Base-by-base conservation (phyloP, 140 eudicot genomes). In the Erigeron philadelphicus region DNA sequence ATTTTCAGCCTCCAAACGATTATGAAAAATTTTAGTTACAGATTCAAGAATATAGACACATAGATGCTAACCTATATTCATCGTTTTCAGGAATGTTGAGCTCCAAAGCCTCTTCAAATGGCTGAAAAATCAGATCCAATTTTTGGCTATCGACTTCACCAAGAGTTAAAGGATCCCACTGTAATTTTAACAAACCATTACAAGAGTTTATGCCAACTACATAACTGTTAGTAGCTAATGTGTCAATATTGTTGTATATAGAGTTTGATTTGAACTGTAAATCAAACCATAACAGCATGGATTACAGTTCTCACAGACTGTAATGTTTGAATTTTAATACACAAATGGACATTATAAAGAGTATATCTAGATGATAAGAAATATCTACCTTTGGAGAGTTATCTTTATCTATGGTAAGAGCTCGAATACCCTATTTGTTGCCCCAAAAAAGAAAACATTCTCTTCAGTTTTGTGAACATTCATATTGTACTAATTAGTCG, bases 341-440 rank as follows among this genome's bases (percentile, higher is more conserved):
- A 57, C 21, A 21, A 57, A 9, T 2, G n/a, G 16, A 17, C 15
- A 38, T 62, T 69, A 5, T 71, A 48, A 67, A 2, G 61, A 11
- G 53, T 64, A 17, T 35, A 41, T 49, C n/a, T 55, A 13, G 38
- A 56, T 44, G 52, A 59, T 7, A 25, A 72, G 57, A 47, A 38
- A 25, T n/a, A 50, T 43, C n/a, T 81, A 87, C 99, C 87, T 89
- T 94, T 64, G 99, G 99, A 65, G 86, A 52, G 66, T 94, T 94
- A 59, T 89, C 95, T 82, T 94, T 94, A 86, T 94, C 95, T 4
- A 94, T 84, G 56, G 87, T 81, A 80, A 87, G 84, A 83, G 95
- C 96, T 74, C 96, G 84, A 19, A 89, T 86, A 64, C 98, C 98
- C 96, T 92, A 44, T 64, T 67, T 41, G 48, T 35, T 10, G 12